Evolutionary conservation across 805 yeast species (phyloP).

Genomic region (Suhomyces pyralidae): DNA sequence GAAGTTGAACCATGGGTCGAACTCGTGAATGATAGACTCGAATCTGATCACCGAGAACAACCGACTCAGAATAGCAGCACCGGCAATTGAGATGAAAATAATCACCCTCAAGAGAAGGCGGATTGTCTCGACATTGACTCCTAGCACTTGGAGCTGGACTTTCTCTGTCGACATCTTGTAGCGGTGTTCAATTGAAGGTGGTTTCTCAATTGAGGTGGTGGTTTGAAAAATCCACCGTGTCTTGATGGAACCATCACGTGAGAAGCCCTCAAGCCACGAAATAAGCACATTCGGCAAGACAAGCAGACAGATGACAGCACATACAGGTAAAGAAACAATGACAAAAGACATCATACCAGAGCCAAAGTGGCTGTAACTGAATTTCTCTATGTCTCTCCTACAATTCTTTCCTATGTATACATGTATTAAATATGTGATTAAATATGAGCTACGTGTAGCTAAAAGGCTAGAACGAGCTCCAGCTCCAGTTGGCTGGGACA

Average conservation of each 20-base stretch:
- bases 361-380: not conserved
- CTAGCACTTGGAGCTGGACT: slow-evolving; percentile 5
- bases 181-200: not conserved
- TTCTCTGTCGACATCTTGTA: slow-evolving; percentile 4
- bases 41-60: slow-evolving; percentile 94
- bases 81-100: slow-evolving; percentile 75
- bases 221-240: slow-evolving; percentile 6
- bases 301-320: too few species aligned
- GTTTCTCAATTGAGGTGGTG: not conserved
- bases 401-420: not conserved
- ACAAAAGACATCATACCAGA: too few species aligned
- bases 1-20: slow-evolving; percentile 95
- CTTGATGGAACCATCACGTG: slow-evolving; percentile 1
- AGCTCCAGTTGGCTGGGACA: slow-evolving; percentile 75
- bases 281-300: not conserved
- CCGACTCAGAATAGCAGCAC: slow-evolving; percentile 89
- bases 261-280: not conserved
- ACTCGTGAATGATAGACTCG: slow-evolving; percentile 96
- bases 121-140: slow-evolving; percentile 32
- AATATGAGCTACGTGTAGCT: not conserved
- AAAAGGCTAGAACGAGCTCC: slow-evolving; percentile 59
- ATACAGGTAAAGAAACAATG: too few species aligned
- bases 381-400: too few species aligned
- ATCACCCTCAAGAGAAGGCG: slow-evolving; percentile 54
- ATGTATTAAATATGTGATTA: not conserved